A percentile compares a stretch with the other conserved stretches of the same genome.
Evolutionary conservation across 495 filamentous ascomycete genomes (phyloP).

Genomic region (Neurospora intermedia): DNA sequence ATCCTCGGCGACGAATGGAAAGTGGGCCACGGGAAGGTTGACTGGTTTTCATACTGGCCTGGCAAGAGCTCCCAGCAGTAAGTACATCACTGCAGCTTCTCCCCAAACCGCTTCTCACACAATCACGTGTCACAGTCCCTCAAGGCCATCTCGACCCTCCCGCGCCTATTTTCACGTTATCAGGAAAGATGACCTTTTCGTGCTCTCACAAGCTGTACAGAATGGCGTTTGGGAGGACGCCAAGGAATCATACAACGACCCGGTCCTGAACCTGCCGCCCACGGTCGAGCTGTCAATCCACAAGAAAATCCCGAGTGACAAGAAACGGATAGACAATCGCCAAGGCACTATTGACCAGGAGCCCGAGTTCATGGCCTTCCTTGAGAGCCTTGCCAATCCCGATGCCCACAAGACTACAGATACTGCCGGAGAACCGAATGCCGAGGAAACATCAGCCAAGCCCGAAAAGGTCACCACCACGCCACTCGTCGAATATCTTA

Average conservation of each 20-base stretch:
- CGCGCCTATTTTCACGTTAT: slow-evolving; percentile 70
- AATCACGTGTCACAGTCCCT: slow-evolving; percentile 41
- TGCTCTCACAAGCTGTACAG: slow-evolving; percentile 57
- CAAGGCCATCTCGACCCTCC: slow-evolving; percentile 64
- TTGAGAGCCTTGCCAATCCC: slow-evolving; percentile 76
- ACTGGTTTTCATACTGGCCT: slow-evolving; percentile 66
- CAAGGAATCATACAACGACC: slow-evolving; percentile 54
- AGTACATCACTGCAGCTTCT: slow-evolving; percentile 11
- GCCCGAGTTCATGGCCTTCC: slow-evolving; percentile 84
- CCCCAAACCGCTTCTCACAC: slow-evolving; percentile 1
- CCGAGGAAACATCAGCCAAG: slow-evolving; percentile 39
- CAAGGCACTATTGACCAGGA: slow-evolving; percentile 96
- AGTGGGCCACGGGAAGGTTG: slow-evolving; percentile 63
- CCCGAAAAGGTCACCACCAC: slow-evolving; percentile 64
- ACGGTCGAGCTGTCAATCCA: slow-evolving; percentile 73
- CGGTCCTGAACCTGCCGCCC: slow-evolving; percentile 61
- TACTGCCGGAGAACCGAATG: slow-evolving; percentile 35
- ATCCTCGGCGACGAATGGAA: slow-evolving; percentile 79
- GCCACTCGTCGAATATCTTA: slow-evolving; percentile 80
- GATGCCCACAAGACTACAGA: slow-evolving; percentile 35
- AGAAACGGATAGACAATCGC: slow-evolving; percentile 66
- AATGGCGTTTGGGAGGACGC: slow-evolving; percentile 60
- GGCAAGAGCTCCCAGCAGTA: slow-evolving; percentile 89
- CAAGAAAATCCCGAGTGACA: slow-evolving; percentile 59
- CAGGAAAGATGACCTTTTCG: slow-evolving; percentile 44